Percentiles rank a stretch among this genome's conserved stretches.
Conservation (phyloP, 2,329 filamentous ascomycete genomes). For the Bipolaris cookei region DNA sequence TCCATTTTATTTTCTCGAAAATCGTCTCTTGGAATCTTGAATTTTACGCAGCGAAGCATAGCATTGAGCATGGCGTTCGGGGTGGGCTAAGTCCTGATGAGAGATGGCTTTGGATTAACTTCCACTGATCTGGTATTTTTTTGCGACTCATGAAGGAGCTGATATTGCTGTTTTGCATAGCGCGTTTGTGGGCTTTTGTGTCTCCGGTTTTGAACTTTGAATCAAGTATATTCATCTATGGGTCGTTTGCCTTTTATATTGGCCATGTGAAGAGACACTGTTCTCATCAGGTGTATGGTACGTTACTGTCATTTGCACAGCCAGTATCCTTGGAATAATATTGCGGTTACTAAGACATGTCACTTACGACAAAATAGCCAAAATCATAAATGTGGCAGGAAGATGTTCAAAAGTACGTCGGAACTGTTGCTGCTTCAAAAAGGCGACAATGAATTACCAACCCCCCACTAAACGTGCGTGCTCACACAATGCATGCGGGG, state of each 20-base stretch:
- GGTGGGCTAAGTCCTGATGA: not conserved
- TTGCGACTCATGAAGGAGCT: not conserved
- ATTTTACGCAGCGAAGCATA: not conserved
- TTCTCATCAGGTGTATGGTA: too few species aligned
- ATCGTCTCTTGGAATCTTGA: not conserved
- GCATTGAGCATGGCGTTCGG: conserved; percentile 1
- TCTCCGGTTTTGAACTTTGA: too few species aligned
- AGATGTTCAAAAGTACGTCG: not conserved
- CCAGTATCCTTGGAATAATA: too few species aligned
- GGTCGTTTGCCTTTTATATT: too few species aligned
- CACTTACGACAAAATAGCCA: not conserved
- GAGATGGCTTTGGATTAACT: too few species aligned
- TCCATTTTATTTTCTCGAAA: not conserved
- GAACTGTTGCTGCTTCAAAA: not conserved
- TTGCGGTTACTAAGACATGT: too few species aligned
- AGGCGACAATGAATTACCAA: too few species aligned
- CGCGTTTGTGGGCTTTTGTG: not conserved
- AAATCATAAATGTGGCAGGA: not conserved
- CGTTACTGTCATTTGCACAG: too few species aligned
- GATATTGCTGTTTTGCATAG: not conserved
- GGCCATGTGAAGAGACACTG: too few species aligned
- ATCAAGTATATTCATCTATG: too few species aligned
- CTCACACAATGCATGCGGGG: not conserved
- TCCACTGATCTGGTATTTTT: not conserved
- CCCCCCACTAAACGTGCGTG: not conserved